A percentile compares a stretch with the other conserved stretches of the same genome.
phyloP scores from a whole-genome alignment of 345 rosid species.

The Salix suchowensis region DNA sequence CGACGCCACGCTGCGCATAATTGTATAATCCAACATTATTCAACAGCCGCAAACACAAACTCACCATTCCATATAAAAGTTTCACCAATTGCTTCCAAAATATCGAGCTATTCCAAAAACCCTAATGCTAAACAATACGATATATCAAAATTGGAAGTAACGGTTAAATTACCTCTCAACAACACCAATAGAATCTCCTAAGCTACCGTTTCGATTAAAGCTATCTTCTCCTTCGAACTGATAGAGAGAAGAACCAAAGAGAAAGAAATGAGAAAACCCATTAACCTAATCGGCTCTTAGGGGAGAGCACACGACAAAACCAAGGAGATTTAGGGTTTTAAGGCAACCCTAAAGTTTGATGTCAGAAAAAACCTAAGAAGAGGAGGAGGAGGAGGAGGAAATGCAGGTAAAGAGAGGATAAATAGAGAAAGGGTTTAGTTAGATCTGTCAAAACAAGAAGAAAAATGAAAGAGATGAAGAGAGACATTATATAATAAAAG shows the following conservation, averaged over 20 bases:
- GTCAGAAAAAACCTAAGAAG: constrained; percentile 31
- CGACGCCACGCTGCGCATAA: constrained; percentile 40
- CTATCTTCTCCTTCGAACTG: constrained; percentile 56
- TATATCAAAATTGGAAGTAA: constrained; percentile 7
- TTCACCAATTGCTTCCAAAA: neutral
- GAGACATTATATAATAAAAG: neutral
- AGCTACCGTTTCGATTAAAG: constrained; percentile 56
- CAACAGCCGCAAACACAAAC: neutral
- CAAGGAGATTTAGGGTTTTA: constrained; percentile 55
- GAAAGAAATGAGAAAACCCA: constrained; percentile 41
- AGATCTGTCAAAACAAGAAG: constrained; percentile 31
- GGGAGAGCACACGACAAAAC: constrained; percentile 25
- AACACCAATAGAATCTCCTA: constrained; percentile 56
- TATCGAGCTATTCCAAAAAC: constrained; percentile 34
- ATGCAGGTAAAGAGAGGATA: constrained; percentile 16
- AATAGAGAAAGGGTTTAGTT: constrained; percentile 21
- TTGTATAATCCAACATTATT: constrained; percentile 6
- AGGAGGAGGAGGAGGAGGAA: constrained; percentile 21
- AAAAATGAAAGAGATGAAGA: constrained; percentile 10
- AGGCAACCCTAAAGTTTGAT: constrained; percentile 36
- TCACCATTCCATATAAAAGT: neutral
- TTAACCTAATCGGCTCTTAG: constrained; percentile 50
- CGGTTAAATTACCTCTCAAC: constrained; percentile 51
- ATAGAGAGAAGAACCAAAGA: neutral
- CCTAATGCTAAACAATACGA: constrained; percentile 35